Base-by-base conservation (phyloP, 2,329 filamentous ascomycete genomes). In the Sarocladium brachiariae region DNA sequence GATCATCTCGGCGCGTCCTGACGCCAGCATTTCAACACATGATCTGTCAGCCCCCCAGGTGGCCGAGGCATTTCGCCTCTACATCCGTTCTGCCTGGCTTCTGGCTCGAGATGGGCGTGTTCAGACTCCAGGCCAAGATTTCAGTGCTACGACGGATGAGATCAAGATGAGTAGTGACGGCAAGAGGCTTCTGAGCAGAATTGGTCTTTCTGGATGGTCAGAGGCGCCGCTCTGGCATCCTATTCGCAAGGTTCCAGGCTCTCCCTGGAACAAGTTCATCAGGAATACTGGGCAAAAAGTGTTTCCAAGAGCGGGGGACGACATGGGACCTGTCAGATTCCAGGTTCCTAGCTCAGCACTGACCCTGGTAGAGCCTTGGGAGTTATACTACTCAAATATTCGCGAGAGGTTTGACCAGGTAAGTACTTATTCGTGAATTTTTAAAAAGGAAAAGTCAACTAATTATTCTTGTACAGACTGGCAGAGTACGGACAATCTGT, bases 181-280 rank as follows among this genome's bases (percentile, higher is more conserved):
- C 13, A 39, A 27, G 25, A 13, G 37, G 9, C 34, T 53, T 10
- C n/a, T 51, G 37, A 37, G 33, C 35, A 48, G 46, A 21, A 27
- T 52, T 46, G 46, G 46, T 27, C 52, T 35, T 14, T 46, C 27
- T 14, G 39, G 45, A 23, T 52, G 50, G 50, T 14, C 25, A 5
- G 50, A 48, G 5, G 47, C 50, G 16, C 33, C 50, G 2, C 34
- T 31, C n/a, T 50, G 50, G 48, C 52, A 55, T 47, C 52, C 52
- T 7, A 23, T 50, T 6, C 27, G 49, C n/a, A 50, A 37, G 37
- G 34, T 27, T 16, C 49, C 51, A 27, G 53, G 52, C 7, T 53
- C 54, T 4, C 16, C 52, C 10, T 54, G 54, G 51, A 56, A 54
- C 41, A 54, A 53, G 30, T 54, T 54, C 18, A 41, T 50, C 19